These are phyloP conservation scores for Ceratocystis variospora DNA, from an alignment of 2,329 filamentous ascomycete genomes.

Conservation along the genomic window DNA sequence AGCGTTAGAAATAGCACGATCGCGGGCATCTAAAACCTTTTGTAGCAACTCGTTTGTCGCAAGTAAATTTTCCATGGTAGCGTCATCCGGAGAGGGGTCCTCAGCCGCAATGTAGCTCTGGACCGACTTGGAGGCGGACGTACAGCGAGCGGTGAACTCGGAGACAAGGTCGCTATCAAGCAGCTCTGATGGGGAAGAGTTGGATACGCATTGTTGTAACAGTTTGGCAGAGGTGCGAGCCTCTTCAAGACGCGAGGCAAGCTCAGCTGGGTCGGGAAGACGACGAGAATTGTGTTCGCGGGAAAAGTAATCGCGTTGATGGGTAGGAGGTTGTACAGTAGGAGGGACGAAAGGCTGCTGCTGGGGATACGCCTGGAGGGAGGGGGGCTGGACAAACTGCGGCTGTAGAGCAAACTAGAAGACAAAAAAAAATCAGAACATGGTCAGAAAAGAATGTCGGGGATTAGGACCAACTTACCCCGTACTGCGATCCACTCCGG, in stretches of 20 bases:
- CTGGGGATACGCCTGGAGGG: slow-evolving; percentile 5
- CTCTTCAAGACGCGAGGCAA: slow-evolving; percentile 75
- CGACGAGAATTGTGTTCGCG: slow-evolving; percentile 35
- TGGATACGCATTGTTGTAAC: slow-evolving; percentile 80
- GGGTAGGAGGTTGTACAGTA: slow-evolving; percentile 21
- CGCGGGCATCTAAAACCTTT: slow-evolving; percentile 68
- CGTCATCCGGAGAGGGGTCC: slow-evolving; percentile 72
- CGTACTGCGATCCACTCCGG: slow-evolving; percentile 33
- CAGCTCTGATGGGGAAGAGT: slow-evolving; percentile 63
- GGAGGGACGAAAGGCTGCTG: slow-evolving; percentile 22
- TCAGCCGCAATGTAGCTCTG: slow-evolving; percentile 73
- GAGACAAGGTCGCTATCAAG: slow-evolving; percentile 75
- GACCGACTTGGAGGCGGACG: slow-evolving; percentile 64
- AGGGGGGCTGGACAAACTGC: background rate
- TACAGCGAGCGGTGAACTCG: slow-evolving; percentile 82
- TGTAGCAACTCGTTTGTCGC: slow-evolving; percentile 88
- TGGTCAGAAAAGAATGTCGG: background rate
- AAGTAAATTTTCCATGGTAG: slow-evolving; percentile 85
- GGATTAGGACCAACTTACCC: slow-evolving; percentile 29
- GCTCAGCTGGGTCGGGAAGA: slow-evolving; percentile 58
- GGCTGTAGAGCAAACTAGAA: slow-evolving; percentile 7
- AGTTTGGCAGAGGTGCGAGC: slow-evolving; percentile 81
- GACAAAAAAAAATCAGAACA: background rate
- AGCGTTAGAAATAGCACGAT: slow-evolving; percentile 58
- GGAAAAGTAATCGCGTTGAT: slow-evolving; percentile 45